phyloP scores from a whole-genome alignment of 768 basidiomycete species.

The Phlegmacium glaucopus region DNA sequence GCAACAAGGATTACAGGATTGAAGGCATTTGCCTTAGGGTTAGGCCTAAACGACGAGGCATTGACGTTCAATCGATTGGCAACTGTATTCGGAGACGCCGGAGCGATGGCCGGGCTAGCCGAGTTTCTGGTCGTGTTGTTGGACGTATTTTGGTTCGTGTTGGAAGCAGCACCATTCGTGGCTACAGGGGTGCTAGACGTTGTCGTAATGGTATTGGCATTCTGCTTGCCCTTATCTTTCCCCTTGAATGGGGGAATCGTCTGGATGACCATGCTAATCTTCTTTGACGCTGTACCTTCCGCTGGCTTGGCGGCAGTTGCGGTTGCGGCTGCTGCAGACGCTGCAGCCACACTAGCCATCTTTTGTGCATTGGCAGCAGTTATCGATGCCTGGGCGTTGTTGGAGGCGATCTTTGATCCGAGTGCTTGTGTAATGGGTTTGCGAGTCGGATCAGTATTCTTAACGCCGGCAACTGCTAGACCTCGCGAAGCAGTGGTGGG shows the following conservation, averaged over 20 bases:
- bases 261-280: conserved; percentile 79
- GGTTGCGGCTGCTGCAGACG: conserved; percentile 9
- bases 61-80: conserved; percentile 77
- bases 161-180: conserved; percentile 12
- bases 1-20: conserved; percentile 50
- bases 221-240: conserved; percentile 29
- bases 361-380: conserved; percentile 21
- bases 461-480: conserved; percentile 33
- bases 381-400: conserved; percentile 7
- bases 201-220: conserved; percentile 11
- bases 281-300: conserved; percentile 29
- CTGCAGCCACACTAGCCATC: conserved; percentile 9
- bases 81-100: conserved; percentile 48
- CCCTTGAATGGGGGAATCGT: conserved; percentile 91
- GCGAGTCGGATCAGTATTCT: conserved; percentile 26
- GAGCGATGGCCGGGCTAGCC: conserved; percentile 17
- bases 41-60: conserved; percentile 90
- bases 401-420: not conserved
- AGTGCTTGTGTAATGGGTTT: conserved; percentile 17
- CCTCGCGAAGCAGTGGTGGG: conserved; percentile 49
- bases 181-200: conserved; percentile 3
- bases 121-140: conserved; percentile 13
- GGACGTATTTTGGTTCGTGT: conserved; percentile 15
- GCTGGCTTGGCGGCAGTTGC: conserved; percentile 12
- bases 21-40: conserved; percentile 73